phyloP scores from a whole-genome alignment of 371 early-diverging fungal genomes.

The Dichotomocladium elegans region DNA sequence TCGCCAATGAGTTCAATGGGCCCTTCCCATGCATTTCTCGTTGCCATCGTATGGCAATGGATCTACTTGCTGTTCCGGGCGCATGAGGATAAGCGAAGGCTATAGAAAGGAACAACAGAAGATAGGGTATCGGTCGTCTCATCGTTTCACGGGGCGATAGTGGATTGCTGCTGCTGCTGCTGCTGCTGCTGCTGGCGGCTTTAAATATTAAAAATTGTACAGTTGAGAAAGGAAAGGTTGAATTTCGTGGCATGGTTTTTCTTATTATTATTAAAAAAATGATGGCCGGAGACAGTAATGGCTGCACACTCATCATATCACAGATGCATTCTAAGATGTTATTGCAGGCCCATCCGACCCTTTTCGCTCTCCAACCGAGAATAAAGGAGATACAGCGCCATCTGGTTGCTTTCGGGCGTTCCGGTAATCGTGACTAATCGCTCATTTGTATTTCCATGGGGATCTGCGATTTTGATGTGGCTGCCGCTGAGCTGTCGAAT shows the following conservation, averaged over 20 bases:
- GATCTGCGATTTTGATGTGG: slow-evolving; percentile 74
- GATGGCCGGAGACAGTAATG: no score
- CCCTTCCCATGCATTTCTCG: not conserved
- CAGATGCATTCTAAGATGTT: no score
- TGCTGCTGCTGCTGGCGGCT: no score
- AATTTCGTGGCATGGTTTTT: no score
- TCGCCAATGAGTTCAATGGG: not conserved
- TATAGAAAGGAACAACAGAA: no score
- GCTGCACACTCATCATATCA: no score
- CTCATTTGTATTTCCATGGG: slow-evolving; percentile 56
- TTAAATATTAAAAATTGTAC: no score
- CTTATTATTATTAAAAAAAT: no score
- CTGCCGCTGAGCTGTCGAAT: slow-evolving; percentile 75
- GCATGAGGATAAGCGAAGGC: slow-evolving; percentile 28
- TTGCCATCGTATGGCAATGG: not conserved
- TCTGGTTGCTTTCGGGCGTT: slow-evolving; percentile 72
- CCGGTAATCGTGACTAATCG: slow-evolving; percentile 82
- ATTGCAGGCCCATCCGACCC: slow-evolving; percentile 38
- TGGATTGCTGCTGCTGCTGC: no score
- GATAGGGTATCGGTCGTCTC: no score
- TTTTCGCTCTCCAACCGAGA: slow-evolving; percentile 76
- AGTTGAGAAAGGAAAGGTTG: no score
- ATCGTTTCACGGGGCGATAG: no score
- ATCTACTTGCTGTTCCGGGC: slow-evolving; percentile 40
- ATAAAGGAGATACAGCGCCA: slow-evolving; percentile 79